Evolutionary conservation across 768 basidiomycete species (phyloP).

Genomic region (Collybia sordida): DNA sequence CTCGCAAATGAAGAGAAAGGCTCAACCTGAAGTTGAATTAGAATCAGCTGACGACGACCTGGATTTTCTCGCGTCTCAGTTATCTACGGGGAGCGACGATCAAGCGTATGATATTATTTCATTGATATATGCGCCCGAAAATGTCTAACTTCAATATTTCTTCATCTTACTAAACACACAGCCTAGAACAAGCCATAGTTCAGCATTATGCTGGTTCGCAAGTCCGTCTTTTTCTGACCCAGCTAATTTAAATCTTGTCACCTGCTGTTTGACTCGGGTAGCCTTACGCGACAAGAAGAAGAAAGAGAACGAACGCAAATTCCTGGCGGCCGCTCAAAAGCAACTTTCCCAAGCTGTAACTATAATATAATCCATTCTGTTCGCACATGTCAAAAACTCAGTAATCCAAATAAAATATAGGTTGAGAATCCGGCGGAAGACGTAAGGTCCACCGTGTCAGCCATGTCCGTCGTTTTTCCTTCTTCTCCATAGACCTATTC

Average conservation of each 20-base stretch:
- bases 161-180: not conserved
- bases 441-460: conserved; percentile 5
- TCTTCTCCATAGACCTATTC: not conserved
- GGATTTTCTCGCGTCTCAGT: conserved; percentile 14
- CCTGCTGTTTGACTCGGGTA: not conserved
- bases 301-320: conserved; percentile 18
- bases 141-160: too few species aligned
- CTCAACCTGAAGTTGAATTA: conserved; percentile 1
- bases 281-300: conserved; percentile 16
- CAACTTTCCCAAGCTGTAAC: conserved; percentile 20
- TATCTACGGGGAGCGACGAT: conserved; percentile 19
- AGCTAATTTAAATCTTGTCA: not conserved
- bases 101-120: conserved; percentile 9
- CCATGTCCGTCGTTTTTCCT: conserved; percentile 11
- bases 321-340: conserved; percentile 16
- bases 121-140: too few species aligned
- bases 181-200: conserved; percentile 15
- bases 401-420: not conserved
- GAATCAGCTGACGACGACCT: conserved; percentile 10
- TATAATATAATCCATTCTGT: not conserved
- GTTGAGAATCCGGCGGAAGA: conserved; percentile 13
- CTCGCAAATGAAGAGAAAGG: conserved; percentile 2
- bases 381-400: not conserved
- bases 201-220: conserved; percentile 15
- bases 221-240: not conserved